Evolutionary conservation across 176 grass and related monocot species (phyloP).

Genomic region (Aegilops bicornis): DNA sequence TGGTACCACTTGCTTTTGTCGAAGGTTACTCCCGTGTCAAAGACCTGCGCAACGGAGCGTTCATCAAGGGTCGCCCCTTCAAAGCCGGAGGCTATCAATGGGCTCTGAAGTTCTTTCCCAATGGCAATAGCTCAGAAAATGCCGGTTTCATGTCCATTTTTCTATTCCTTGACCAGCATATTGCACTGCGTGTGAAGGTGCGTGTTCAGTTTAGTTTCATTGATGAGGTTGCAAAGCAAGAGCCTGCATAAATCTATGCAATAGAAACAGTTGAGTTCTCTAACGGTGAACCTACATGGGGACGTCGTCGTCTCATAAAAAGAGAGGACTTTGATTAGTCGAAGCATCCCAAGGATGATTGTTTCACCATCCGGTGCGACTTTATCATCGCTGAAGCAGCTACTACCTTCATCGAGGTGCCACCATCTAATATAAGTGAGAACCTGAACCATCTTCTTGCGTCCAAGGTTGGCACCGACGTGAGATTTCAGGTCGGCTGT

Average conservation of each 20-base stretch:
- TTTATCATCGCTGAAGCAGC: background rate
- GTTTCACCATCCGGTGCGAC: background rate
- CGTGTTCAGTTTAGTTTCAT: background rate
- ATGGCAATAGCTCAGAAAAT: accelerated
- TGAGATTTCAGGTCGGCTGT: conserved; percentile 27
- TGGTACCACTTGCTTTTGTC: background rate
- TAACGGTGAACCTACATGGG: too few species aligned
- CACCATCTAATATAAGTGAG: background rate
- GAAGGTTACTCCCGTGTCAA: background rate
- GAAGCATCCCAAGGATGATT: background rate
- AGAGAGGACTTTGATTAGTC: background rate
- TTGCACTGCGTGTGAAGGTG: background rate
- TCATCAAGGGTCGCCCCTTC: background rate
- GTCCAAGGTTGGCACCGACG: background rate
- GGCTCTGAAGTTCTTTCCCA: background rate
- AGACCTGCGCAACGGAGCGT: accelerated
- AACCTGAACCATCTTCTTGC: conserved; percentile 14
- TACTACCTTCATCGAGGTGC: background rate
- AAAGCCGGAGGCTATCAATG: background rate
- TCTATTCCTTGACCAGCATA: background rate
- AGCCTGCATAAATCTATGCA: background rate
- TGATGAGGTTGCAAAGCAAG: background rate
- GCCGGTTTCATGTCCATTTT: background rate
- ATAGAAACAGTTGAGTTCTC: background rate
- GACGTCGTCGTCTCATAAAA: background rate